Base-by-base conservation (phyloP, 148 eudicot genomes). In the Simmondsia chinensis region DNA sequence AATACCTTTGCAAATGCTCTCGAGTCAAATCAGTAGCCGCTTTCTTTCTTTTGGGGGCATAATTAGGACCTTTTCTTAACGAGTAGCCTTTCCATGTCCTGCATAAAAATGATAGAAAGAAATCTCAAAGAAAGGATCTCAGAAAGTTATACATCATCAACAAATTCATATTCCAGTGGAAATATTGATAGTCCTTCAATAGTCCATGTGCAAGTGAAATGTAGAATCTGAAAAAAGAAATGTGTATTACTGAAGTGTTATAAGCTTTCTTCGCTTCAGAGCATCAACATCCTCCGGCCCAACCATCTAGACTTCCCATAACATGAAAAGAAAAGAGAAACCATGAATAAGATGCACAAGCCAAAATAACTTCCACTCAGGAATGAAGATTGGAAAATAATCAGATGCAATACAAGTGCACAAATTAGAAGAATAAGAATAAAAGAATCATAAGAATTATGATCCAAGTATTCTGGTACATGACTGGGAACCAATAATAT, bases 31-130 rank as follows among this genome's bases (percentile, higher is more conserved):
- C 97, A 24, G 97, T 91, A 21, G 94, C 95, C 30, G 63, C 73
- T 57, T 76, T 82, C 68, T 61, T 79, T 59, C 97, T 79, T 65
- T 70, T 70, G 1, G 93, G 93, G 46, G 94, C 83, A 74, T 91
- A 91, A 4, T 85, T 79, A 46, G 88, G 80, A 61, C 95, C 95
- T 61, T 79, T 85, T 40, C 17, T 64, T 4, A 91, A 69, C 4
- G 83, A 74, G 60, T 82, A 82, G 35, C 95, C 94, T 70, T 73
- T 91, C 99, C 95, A 91, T 32, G 66, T 80, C 74, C 99, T 91
- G 48, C 33, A 43, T 25, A 23, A 35, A 16, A 20, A 24, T 7
- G 36, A 13, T 33, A 36, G 20, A 37, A 4, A 9, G 5, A 39
- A 46, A 34, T n/a, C n/a, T n/a, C 6, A 41, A 12, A 9, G 4